phyloP scores from a whole-genome alignment of 148 eudicot genomes.

The Rhododendron molle region DNA sequence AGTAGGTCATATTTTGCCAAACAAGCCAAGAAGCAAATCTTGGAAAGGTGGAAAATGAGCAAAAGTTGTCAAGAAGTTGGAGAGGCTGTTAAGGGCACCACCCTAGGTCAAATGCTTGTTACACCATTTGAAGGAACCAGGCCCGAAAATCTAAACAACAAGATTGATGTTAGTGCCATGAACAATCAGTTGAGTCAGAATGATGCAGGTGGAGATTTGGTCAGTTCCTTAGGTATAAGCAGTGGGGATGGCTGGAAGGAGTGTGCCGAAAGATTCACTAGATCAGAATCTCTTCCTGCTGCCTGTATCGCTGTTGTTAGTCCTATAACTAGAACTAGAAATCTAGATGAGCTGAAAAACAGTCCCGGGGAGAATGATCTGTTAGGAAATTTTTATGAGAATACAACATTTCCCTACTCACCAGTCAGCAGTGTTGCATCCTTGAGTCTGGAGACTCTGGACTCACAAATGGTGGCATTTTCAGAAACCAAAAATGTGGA shows the following conservation, averaged over 20 bases:
- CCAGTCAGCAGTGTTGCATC: background rate
- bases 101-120: conserved; percentile 18
- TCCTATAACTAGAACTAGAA: conserved; percentile 26
- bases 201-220: conserved; percentile 4
- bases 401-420: background rate
- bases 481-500: conserved; percentile 11
- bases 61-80: conserved; percentile 15
- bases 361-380: conserved; percentile 13
- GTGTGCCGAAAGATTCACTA: conserved; percentile 18
- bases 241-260: conserved; percentile 11
- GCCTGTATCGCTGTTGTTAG: conserved; percentile 11
- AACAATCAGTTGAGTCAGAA: background rate
- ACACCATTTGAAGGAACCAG: conserved; percentile 5
- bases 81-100: conserved; percentile 8
- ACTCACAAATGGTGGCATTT: conserved; percentile 7
- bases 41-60: conserved; percentile 25
- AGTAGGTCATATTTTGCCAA: conserved; percentile 14
- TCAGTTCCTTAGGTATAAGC: background rate
- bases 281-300: conserved; percentile 18
- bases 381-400: conserved; percentile 8
- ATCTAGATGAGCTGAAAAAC: conserved; percentile 12
- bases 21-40: conserved; percentile 24
- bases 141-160: background rate
- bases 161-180: background rate
- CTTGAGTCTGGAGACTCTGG: background rate